phyloP scores from a whole-genome alignment of 2,329 filamentous ascomycete genomes.

The Dothistroma septosporum region DNA sequence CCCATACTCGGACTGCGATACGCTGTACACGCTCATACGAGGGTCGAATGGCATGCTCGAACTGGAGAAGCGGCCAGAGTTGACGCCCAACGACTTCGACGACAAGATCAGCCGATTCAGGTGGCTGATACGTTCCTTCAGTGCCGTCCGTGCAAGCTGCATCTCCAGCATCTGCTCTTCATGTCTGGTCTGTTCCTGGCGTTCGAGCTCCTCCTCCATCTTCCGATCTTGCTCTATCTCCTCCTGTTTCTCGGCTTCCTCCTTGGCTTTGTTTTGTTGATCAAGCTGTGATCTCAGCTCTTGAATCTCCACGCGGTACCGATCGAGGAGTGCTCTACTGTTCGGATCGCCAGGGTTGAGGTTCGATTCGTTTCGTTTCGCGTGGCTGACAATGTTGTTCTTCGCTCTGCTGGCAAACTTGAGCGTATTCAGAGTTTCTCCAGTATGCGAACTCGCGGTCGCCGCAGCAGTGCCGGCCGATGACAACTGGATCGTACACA shows the following conservation, averaged over 20 bases:
- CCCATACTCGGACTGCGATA: constrained; percentile 31
- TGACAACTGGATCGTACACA: constrained; percentile 94
- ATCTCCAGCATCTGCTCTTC: constrained; percentile 98
- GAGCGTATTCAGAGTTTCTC: constrained; percentile 89
- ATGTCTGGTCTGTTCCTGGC: constrained; percentile 65
- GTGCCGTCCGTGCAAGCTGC: constrained; percentile 88
- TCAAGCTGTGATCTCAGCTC: constrained; percentile 79
- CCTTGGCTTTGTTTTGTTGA: constrained; percentile 66
- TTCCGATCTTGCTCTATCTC: constrained; percentile 62
- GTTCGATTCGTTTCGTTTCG: constrained; percentile 86
- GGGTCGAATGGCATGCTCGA: constrained; percentile 41
- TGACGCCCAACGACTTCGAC: constrained; percentile 93
- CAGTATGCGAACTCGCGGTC: constrained; percentile 67
- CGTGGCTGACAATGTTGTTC: constrained; percentile 96
- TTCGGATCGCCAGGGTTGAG: constrained; percentile 73
- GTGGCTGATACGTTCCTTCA: constrained; percentile 97
- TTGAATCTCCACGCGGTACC: constrained; percentile 88
- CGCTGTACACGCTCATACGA: constrained; percentile 37
- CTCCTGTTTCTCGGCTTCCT: constrained; percentile 45
- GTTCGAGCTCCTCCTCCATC: constrained; percentile 67
- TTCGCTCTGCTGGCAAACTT: constrained; percentile 96
- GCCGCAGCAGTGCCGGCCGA: constrained; percentile 64
- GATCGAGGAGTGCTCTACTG: constrained; percentile 80
- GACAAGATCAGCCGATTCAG: constrained; percentile 91
- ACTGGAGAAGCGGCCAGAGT: constrained; percentile 62